These are phyloP conservation scores for Naumovozyma dairenensis DNA, from an alignment of 805 yeast species.

Conservation along the genomic window DNA sequence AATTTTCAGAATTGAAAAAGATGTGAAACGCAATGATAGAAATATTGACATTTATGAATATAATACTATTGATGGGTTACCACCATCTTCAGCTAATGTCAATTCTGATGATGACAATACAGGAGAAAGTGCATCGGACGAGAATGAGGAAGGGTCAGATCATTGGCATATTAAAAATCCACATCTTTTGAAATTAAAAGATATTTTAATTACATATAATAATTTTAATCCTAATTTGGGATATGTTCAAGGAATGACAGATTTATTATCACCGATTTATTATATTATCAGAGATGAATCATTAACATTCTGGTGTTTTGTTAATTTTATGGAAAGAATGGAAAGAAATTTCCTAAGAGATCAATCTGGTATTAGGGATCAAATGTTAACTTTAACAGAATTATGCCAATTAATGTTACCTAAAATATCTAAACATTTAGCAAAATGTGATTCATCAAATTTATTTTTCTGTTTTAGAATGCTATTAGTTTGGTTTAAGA, in stretches of 20 bases:
- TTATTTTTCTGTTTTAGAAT: constrained; percentile 90
- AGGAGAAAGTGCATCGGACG: constrained; percentile 28
- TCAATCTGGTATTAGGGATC: constrained; percentile 87
- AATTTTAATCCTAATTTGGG: constrained; percentile 78
- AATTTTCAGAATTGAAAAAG: constrained; percentile 81
- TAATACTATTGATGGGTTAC: constrained; percentile 31
- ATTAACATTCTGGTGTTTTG: constrained; percentile 81
- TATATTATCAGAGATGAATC: constrained; percentile 57
- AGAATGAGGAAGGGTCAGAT: constrained; percentile 39
- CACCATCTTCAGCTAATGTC: constrained; percentile 29
- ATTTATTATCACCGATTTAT: constrained; percentile 78
- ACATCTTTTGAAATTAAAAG: constrained; percentile 61
- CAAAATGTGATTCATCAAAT: constrained; percentile 79
- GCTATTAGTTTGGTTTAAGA: constrained; percentile 90
- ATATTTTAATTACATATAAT: constrained; percentile 77
- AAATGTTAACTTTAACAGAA: constrained; percentile 74
- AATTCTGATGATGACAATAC: constrained; percentile 13
- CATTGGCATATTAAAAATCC: constrained; percentile 61
- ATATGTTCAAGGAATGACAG: constrained; percentile 97
- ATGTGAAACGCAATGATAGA: constrained; percentile 85
- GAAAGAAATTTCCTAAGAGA: constrained; percentile 87
- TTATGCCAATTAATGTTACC: constrained; percentile 89
- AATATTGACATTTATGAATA: constrained; percentile 51
- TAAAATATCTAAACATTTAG: constrained; percentile 68
- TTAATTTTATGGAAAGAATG: constrained; percentile 85